Evolutionary conservation across 164 flowering plant genomes (phyloP).

Genomic region (Taxillus chinensis): DNA sequence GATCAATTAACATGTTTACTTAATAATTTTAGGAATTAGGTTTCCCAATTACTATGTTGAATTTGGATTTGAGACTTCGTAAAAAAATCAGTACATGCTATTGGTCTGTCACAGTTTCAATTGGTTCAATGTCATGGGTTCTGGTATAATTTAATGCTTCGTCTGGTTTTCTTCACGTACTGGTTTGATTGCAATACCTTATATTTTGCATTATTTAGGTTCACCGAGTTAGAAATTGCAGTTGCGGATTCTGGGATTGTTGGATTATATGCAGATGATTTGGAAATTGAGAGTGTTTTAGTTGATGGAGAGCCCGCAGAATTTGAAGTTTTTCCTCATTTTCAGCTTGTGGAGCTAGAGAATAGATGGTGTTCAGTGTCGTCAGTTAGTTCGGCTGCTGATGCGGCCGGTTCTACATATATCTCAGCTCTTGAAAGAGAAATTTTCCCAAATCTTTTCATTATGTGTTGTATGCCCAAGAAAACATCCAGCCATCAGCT

Average conservation of each 20-base stretch:
- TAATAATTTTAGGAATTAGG: too few species aligned
- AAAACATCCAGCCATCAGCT: conserved; percentile 23
- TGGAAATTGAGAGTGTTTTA: conserved; percentile 58
- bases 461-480: conserved; percentile 42
- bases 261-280: conserved; percentile 79
- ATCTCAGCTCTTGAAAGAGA: conserved; percentile 62
- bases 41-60: too few species aligned
- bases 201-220: conserved; percentile 25
- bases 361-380: conserved; percentile 63
- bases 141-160: too few species aligned
- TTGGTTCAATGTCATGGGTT: too few species aligned
- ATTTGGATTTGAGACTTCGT: too few species aligned
- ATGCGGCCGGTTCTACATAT: conserved; percentile 67
- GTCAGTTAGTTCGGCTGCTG: conserved; percentile 64
- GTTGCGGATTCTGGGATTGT: conserved; percentile 83
- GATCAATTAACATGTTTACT: too few species aligned
- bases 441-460: conserved; percentile 59
- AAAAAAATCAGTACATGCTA: too few species aligned
- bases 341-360: conserved; percentile 41
- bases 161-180: too few species aligned
- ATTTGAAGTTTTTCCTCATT: conserved; percentile 62
- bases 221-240: conserved; percentile 61
- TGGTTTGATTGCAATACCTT: too few species aligned
- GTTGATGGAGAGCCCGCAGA: conserved; percentile 82
- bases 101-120: too few species aligned